Evolutionary conservation across 2,329 filamentous ascomycete species (phyloP), one percentile per base, ranked within the genome.

Genomic region (Plectosphaerella plurivora): DNA sequence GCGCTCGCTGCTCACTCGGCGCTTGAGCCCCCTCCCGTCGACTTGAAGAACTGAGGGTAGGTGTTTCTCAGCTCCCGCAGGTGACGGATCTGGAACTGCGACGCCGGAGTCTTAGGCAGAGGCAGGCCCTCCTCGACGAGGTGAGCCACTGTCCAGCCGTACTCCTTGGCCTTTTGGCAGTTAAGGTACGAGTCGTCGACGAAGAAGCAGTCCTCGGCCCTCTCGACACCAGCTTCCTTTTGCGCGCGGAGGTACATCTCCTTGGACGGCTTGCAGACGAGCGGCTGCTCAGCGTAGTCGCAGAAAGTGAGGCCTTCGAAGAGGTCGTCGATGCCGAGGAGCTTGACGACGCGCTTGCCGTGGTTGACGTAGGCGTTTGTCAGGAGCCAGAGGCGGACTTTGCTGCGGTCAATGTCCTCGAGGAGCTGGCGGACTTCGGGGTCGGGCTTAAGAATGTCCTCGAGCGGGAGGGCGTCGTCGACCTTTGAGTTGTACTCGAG

Each of bases 241-340:
- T 97, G 96, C 6, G 89, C 94, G 72, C 94, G 96, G 37, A 81
- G 81, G 66, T 85, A 99, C 87, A 96, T 94, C 49, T 85, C 83
- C 50, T 78, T 77, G 52, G 88, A 81, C 3, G 94, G 94, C 68
- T 99, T 99, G 75, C 94, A 97, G 46, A 95, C 71, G 56, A 99
- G 78, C 6, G 83, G 87, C 42, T 82, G 74, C 15, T 80, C 72
- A 11, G 75, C 79, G 70, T 99, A 99, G 69, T 99, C 90, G 66
- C 95, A 99, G 68, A 84, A 99, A 0, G 94, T 99, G 55, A 97
- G 83, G 8, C 94, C 94, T 57, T 97, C 93, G 65, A 99, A 99
- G 24, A 93, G 73, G 65, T 96, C 90, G 2, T 95, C 91, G 22
- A 99, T 76, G 2, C 82, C 86, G 2, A 99, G 76, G 18, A 99